phyloP scores from a whole-genome alignment of 306 rosid genomes.

The Quercus alba region DNA sequence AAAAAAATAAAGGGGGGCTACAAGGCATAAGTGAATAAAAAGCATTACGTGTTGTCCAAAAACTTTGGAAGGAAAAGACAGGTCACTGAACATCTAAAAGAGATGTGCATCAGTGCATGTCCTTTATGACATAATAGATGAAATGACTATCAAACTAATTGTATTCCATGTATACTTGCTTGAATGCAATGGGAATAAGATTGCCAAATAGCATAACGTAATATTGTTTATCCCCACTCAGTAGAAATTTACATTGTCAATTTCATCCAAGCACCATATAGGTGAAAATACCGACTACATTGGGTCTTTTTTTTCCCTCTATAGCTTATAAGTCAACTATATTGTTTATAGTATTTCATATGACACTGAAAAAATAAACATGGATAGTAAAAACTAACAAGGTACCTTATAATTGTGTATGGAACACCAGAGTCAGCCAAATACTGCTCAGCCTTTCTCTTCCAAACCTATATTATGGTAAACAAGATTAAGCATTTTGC shows the following conservation, averaged over 20 bases:
- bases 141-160: neutral
- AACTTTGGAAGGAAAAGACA: neutral
- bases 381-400: neutral
- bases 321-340: neutral
- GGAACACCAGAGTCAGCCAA: slow-evolving; percentile 87
- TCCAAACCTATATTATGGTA: slow-evolving; percentile 65
- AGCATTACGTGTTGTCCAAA: neutral
- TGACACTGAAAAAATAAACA: neutral
- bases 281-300: neutral
- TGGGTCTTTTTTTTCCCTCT: neutral
- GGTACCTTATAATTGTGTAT: slow-evolving; percentile 86
- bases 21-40: neutral
- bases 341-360: neutral
- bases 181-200: neutral
- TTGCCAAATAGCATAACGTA: neutral
- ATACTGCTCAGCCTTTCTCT: slow-evolving; percentile 96
- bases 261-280: neutral
- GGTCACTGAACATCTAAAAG: neutral
- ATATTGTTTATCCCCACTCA: neutral
- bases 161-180: neutral
- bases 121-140: neutral
- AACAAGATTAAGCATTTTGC: neutral
- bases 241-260: too few species aligned
- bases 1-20: neutral
- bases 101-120: neutral